Base-by-base conservation (phyloP, 257 asterid genomes). In the Solanum raphanifolium region DNA sequence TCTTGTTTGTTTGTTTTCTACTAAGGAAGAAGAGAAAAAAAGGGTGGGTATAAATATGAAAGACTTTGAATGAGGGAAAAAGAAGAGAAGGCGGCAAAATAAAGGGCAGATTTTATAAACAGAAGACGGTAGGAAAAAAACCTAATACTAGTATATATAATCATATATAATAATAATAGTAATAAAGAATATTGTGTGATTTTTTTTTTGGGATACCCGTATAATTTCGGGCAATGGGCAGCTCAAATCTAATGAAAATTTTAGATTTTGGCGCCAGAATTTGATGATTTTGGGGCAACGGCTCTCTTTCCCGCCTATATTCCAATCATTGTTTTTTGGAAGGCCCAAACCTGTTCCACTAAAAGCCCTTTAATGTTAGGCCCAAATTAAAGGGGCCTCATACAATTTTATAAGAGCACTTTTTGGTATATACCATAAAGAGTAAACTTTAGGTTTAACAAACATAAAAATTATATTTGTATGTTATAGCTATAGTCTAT, bases 71-170 rank as follows among this genome's bases (percentile, higher is more conserved):
- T 86, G 87, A 86, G 82, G 35, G 85, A 66, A 76, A 87, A 87
- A 72, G 88, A 65, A 85, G 39, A 35, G 85, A 91, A 86, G 98
- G 98, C 95, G 94, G 98, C 94, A 93, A 92, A 93, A 87, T 69
- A 87, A 34, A 91, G 72, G 79, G 88, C 13, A 83, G 48, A 62
- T 75, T 55, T 48, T 83, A 82, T 86, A 79, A 48, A 75, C n/a
- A 68, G 65, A 35, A 35, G 79, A 69, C 41, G 6, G 5, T 31
- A 7, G 83, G 71, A 34, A 39, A 87, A 38, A 41, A 81, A 46
- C 38, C 39, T 81, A 31, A 86, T 55, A 81, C 7, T 32, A 27
- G 35, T 27, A 41, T 85, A 65, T 35, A 84, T 86, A 84, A 62
- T 85, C 3, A 38, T 85, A 78, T 38, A 39, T 35, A 79, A 15